Base-by-base conservation (phyloP, 176 grass and related monocot genomes). In the Saccharum spontaneum region DNA sequence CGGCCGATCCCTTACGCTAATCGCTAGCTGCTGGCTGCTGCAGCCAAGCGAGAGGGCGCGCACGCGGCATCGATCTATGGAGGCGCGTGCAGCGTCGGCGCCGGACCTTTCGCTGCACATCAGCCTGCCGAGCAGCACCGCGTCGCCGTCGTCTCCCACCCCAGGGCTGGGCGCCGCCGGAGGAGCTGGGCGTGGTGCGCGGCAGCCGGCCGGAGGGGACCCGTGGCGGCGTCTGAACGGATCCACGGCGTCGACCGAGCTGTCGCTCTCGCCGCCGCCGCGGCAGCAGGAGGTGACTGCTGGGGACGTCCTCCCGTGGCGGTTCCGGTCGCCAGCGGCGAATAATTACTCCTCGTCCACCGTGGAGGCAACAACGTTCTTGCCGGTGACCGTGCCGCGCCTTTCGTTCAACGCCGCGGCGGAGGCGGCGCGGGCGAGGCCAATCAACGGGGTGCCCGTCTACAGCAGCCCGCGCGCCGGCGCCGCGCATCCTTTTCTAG, bases 71-170 rank as follows among this genome's bases (percentile, higher is more conserved):
- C 44, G 10, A 45, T 15, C 11, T 28, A 77, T 90, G 81, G 65
- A 95, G 89, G 91, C 89, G 71, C 71, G 71, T 43, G 73, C 87
- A 23, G 79, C 79, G 31, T 78, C 83, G 45, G 71, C 55, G 9
- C 77, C 85, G 69, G 94, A 97, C 94, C 91, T 97, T 38, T 97
- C 94, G 31, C 73, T 97, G 62, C 87, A 94, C 82, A 97, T 97
- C 83, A 92, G 94, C 76, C 88, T 81, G 14, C 94, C 90, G 9
- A 92, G 79, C 85, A 13, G 43, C 17, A 10, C 67, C 6, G 15
- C 49, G 8, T 20, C 80, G 30, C 68, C 71, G 16, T 41, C 75
- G 61, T 45, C 78, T 2, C 22, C 85, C 2, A 16, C 85, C 41
- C 72, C 78, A 1, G 76, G 69, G 45, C 57, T 78, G 63, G 33